Percentiles rank a stretch among this genome's conserved stretches.
Conservation (phyloP, 176 grass and related monocot genomes). For the Avena sativa region DNA sequence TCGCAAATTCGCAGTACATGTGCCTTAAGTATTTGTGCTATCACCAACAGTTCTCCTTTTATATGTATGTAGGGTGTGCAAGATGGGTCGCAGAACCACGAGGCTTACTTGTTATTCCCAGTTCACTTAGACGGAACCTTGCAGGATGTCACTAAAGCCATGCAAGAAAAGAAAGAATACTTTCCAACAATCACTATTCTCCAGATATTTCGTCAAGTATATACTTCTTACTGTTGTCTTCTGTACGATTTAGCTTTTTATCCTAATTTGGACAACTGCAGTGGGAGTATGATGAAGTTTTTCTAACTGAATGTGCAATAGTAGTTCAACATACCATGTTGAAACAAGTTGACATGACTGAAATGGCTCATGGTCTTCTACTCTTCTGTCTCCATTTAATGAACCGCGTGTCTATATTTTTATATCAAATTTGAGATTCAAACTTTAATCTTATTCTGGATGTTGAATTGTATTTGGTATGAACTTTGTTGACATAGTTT, state of each 20-base stretch:
- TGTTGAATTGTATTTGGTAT: constrained; percentile 3
- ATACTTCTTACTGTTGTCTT: constrained; percentile 35
- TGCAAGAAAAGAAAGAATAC: constrained; percentile 75
- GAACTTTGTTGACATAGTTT: background rate
- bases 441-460: constrained; percentile 8
- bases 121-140: constrained; percentile 94
- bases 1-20: background rate
- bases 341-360: background rate
- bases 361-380: background rate
- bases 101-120: constrained; percentile 90
- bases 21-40: constrained; percentile 8
- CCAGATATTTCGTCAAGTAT: constrained; percentile 90
- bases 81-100: constrained; percentile 69
- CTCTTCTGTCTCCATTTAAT: background rate
- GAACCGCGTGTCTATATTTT: background rate
- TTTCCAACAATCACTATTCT: constrained; percentile 68
- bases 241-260: background rate
- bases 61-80: constrained; percentile 65
- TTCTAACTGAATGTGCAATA: background rate
- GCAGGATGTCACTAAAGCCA: constrained; percentile 62
- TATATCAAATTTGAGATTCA: constrained; percentile 7
- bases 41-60: constrained; percentile 33
- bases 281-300: background rate
- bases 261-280: background rate
- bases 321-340: background rate